Conservation (phyloP, 306 rosid genomes). For the Vigna radiata region DNA sequence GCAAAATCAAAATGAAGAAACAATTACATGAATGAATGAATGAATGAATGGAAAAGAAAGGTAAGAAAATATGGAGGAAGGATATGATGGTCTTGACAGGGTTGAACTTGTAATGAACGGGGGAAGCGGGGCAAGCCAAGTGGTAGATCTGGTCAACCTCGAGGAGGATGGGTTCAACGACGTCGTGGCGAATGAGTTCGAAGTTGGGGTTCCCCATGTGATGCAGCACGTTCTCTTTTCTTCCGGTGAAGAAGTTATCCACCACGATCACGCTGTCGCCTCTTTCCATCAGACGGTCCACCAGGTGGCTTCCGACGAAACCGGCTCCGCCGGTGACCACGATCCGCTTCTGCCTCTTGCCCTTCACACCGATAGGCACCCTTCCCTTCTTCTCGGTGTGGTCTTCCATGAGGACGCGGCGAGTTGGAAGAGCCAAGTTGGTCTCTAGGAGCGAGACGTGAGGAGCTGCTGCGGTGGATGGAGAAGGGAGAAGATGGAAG, state of each 20-base stretch:
- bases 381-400: constrained; percentile 34
- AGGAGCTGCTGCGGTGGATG: neutral
- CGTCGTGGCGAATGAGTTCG: constrained; percentile 93
- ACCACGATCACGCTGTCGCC: constrained; percentile 88
- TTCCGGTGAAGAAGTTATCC: constrained; percentile 86
- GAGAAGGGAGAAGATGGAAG: constrained; percentile 50
- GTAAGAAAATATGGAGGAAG: constrained; percentile 31
- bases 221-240: constrained; percentile 76
- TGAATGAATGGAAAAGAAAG: no score
- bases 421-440: constrained; percentile 44
- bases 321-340: constrained; percentile 97
- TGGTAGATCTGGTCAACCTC: constrained; percentile 98
- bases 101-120: constrained; percentile 93
- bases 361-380: constrained; percentile 50
- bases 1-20: no score
- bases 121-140: constrained; percentile 95
- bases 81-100: constrained; percentile 98
- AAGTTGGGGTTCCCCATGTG: constrained; percentile 83
- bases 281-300: constrained; percentile 81
- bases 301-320: constrained; percentile 94
- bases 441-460: constrained; percentile 4
- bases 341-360: constrained; percentile 57
- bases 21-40: no score
- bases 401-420: constrained; percentile 52
- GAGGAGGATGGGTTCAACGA: constrained; percentile 80